phyloP scores from a whole-genome alignment of 2,329 filamentous ascomycete genomes.

The Fusarium oxysporum region DNA sequence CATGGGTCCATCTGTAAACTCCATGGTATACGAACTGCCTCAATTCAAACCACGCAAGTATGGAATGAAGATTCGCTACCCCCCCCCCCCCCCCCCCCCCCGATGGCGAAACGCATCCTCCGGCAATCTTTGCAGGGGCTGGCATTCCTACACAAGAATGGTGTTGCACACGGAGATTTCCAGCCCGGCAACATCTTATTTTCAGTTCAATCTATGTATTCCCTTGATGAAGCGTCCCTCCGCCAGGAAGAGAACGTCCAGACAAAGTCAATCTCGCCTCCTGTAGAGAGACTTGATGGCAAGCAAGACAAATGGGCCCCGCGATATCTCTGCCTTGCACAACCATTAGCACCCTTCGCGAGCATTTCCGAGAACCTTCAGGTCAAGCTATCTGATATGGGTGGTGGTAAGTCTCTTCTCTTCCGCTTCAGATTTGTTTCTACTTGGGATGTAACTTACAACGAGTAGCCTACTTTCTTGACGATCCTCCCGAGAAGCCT shows the following conservation, averaged over 20 bases:
- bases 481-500: neutral
- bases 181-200: slow-evolving; percentile 23
- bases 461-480: slow-evolving; percentile 5
- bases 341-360: neutral
- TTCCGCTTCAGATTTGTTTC: neutral
- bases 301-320: slow-evolving; percentile 23
- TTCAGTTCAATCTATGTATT: neutral
- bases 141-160: slow-evolving; percentile 1
- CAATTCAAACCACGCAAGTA: slow-evolving; percentile 9
- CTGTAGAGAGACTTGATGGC: slow-evolving; percentile 9
- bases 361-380: neutral
- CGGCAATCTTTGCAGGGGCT: slow-evolving; percentile 6
- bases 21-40: slow-evolving; percentile 9
- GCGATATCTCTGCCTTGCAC: slow-evolving; percentile 7
- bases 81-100: slow-evolving; percentile 38
- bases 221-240: neutral
- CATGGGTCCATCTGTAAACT: slow-evolving; percentile 47
- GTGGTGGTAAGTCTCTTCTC: slow-evolving; percentile 1
- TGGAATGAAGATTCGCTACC: slow-evolving; percentile 16
- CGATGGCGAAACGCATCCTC: slow-evolving; percentile 22
- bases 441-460: neutral
- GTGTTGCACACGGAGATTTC: slow-evolving; percentile 14
- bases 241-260: neutral
- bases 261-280: neutral
- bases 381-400: slow-evolving; percentile 23